Evolutionary conservation across 1,284 basidiomycete genomes (phyloP), one percentile per base, ranked within the genome.

Genomic region (Austroboletus novae-zelandiae): DNA sequence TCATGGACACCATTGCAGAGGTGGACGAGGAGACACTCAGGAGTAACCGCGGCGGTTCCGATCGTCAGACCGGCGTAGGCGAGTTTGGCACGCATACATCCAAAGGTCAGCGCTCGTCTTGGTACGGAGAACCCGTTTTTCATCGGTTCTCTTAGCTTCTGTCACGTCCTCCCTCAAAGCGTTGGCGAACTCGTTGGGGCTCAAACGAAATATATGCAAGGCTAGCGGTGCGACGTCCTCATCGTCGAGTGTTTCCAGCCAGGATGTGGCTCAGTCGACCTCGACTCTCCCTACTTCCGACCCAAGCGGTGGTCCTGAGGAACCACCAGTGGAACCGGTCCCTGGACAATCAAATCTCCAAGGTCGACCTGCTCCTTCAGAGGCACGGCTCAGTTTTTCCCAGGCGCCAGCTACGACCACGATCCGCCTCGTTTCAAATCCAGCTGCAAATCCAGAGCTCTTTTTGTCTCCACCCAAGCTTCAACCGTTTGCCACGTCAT

Each of bases 1-100:
- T 88, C 27, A 88, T 89, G 83, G 86, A 89, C 49, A 79, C 80
- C 53, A 88, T 88, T 42, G 70, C 75, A 35, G 86, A 89, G 56
- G 71, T 74, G 13, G 78, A 82, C 37, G 83, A 86, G 57, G 69
- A 69, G 25, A 65, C 67, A 4, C 59, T 66, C 9, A 58, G 58
- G 40, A 65, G 57, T 31, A 66, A 61, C 48, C 55, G 61, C 15
- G 62, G 61, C 25, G 45, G 35, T 27, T 47, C 57, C 2, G 43
- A 54, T 51, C 64, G 71, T 18, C 65, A 61, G 36, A 67, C 75
- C 31, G 77, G 78, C 35, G 68, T 75, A 32, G 77, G 78, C 15
- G 87, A 89, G 64, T 89, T 89, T 65, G 87, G 86, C 6, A 81
- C 82, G 4, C 73, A 68, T 10, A 68, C 70, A n/a, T 83, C 84